A percentile compares a stretch with the other conserved stretches of the same genome.
phyloP scores from a whole-genome alignment of 352 stramenopile genomes.

The Halophytophthora batemanensis region DNA sequence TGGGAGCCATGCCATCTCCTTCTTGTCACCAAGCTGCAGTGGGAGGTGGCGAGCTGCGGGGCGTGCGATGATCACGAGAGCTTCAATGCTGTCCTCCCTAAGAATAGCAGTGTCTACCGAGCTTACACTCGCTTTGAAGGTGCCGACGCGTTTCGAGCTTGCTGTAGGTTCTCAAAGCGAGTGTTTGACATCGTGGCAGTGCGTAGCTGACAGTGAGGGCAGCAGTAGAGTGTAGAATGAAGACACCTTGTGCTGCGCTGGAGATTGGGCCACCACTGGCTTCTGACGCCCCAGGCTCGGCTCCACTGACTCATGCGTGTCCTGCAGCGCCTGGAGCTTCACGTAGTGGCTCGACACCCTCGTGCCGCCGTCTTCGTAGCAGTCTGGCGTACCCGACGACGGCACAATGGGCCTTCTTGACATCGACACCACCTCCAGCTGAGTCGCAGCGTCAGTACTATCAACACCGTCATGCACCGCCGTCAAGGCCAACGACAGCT shows the following conservation, averaged over 20 bases:
- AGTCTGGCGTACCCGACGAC: slow-evolving; percentile 18
- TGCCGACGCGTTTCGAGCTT: not conserved
- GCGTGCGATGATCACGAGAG: too few relatives aligned
- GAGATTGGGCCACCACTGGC: slow-evolving; percentile 16
- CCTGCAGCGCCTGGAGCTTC: not conserved
- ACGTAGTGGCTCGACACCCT: slow-evolving; percentile 8
- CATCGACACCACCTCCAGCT: slow-evolving; percentile 5
- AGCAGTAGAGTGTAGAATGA: too few relatives aligned
- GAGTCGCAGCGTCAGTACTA: slow-evolving; percentile 2
- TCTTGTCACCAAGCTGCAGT: not conserved
- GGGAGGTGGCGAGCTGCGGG: too few relatives aligned
- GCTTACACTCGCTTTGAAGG: slow-evolving; percentile 3
- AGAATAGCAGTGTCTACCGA: slow-evolving; percentile 16
- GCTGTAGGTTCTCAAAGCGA: too few relatives aligned
- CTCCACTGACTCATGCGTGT: slow-evolving; percentile 9
- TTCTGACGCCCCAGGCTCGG: slow-evolving; percentile 6
- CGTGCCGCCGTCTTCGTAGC: slow-evolving; percentile 14
- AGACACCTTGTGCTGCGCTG: slow-evolving; percentile 1
- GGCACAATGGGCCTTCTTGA: slow-evolving; percentile 24
- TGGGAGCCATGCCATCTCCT: slow-evolving; percentile 19
- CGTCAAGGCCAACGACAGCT: slow-evolving; percentile 21
- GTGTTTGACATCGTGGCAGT: too few relatives aligned
- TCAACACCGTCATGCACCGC: slow-evolving; percentile 6
- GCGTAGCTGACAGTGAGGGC: too few relatives aligned
- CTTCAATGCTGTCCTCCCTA: slow-evolving; percentile 6